Conservation (phyloP, 2,329 filamentous ascomycete species). For the Penicillium sp. region DNA sequence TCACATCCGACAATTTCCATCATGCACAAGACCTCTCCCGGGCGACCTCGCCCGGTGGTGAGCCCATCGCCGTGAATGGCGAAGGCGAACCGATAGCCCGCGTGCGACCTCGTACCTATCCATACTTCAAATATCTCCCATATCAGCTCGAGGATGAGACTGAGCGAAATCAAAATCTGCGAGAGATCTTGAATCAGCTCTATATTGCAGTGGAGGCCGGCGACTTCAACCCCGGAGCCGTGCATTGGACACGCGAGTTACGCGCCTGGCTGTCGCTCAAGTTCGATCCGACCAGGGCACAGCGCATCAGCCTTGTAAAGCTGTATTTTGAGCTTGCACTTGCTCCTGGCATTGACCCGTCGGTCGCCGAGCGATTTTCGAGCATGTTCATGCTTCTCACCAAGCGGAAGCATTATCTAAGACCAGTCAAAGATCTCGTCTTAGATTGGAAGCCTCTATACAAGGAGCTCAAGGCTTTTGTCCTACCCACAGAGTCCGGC, state of each 20-base stretch:
- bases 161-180: conserved; percentile 73
- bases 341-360: conserved; percentile 80
- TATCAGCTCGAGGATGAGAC: conserved; percentile 80
- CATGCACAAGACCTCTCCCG: conserved; percentile 70
- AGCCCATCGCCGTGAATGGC: conserved; percentile 49
- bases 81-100: conserved; percentile 64
- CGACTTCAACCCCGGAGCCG: conserved; percentile 87
- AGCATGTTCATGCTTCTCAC: conserved; percentile 95
- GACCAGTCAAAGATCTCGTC: conserved; percentile 80
- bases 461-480: conserved; percentile 86
- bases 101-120: conserved; percentile 77
- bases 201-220: conserved; percentile 89
- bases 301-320: conserved; percentile 78
- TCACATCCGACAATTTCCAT: conserved; percentile 39
- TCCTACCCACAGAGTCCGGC: conserved; percentile 77
- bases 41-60: conserved; percentile 75
- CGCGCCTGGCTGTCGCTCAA: conserved; percentile 94
- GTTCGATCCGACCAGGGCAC: conserved; percentile 87
- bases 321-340: conserved; percentile 93
- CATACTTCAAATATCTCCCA: conserved; percentile 86
- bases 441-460: conserved; percentile 93
- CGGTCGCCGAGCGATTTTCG: conserved; percentile 82
- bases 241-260: conserved; percentile 97
- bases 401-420: conserved; percentile 96
- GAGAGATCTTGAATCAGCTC: conserved; percentile 87